Base-by-base conservation (phyloP, 1,284 basidiomycete species). In the Leccinum subatratum region DNA sequence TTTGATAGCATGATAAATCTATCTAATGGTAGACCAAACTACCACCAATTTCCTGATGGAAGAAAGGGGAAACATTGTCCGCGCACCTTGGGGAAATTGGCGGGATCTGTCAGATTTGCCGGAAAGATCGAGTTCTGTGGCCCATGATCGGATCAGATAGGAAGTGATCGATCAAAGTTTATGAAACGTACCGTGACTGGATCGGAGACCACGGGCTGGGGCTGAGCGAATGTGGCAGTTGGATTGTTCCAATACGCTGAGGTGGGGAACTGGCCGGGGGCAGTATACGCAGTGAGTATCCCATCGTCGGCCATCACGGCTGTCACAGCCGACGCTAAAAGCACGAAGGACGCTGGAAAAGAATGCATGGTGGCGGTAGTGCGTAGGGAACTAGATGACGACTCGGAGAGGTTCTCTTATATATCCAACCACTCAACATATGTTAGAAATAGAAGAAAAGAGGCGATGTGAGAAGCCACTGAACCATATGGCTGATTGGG, bases 191-290 rank as follows among this genome's bases (percentile, higher is more conserved):
- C 89, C 60, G 81, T 79, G 30, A 90, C 81, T 6, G 86, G 85
- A 72, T 91, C 87, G 6, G 87, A 84, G 63, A 91, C 83, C 32
- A 89, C 81, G 7, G 90, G 90, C 73, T 90, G 87, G 5, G 85
- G 85, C 75, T 90, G 87, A 3, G 79, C 84, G 37, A 81, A 81
- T 4, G 87, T 90, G 34, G 83, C 86, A 3, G 87, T 90, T 7
- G 89, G 88, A 68, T 83, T 76, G 72, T 91, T 90, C 77, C 86
- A 90, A 75, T 83, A 90, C 28, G 81, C 75, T 3, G 85, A 83
- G 3, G 87, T 88, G 2, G 88, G 88, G 73, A 90, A 89, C 12
- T 76, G 73, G 9, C 87, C 87, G 18, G 86, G 83, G 7, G 79
- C 86, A 5, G 86, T 85, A 72, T 84, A 89, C 3, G 82, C 82